Conservation (phyloP, 163 green algal genomes). For the Chlamydomonas reinhardtii region DNA sequence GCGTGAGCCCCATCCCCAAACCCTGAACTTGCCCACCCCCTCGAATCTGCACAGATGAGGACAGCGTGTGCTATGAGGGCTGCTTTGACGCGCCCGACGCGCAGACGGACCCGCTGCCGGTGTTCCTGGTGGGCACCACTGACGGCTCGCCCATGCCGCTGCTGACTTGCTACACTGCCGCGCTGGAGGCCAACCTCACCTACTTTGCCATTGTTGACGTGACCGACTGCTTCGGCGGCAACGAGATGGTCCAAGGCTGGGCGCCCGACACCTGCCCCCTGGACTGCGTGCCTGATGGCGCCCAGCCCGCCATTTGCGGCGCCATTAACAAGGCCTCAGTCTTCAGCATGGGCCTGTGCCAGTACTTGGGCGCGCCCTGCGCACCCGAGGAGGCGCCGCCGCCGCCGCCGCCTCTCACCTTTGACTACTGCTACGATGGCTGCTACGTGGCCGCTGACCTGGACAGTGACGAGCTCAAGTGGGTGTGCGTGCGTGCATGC, state of each 20-base stretch:
- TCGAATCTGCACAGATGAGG: background rate
- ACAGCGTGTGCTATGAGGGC: slow-evolving; percentile 21
- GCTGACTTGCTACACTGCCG: slow-evolving; percentile 4
- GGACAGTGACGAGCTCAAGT: no score
- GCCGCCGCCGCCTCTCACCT: background rate
- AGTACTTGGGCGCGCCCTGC: slow-evolving; percentile 3
- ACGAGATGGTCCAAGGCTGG: background rate
- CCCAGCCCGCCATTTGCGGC: background rate
- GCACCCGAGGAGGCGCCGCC: background rate
- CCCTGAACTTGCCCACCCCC: background rate
- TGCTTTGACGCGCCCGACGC: slow-evolving; percentile 11
- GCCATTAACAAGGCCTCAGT: slow-evolving; percentile 1
- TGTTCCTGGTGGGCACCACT: background rate
- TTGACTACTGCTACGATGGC: background rate
- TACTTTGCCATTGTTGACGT: slow-evolving; percentile 19
- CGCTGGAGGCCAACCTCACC: background rate
- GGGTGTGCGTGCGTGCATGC: no score
- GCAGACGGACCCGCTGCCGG: background rate
- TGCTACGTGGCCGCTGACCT: background rate
- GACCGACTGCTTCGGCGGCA: slow-evolving; percentile 9
- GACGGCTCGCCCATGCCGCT: background rate
- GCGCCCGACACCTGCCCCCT: slow-evolving; percentile 14
- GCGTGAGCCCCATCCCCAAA: background rate
- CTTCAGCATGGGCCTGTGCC: slow-evolving; percentile 42
- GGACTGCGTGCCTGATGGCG: background rate